These are phyloP conservation scores for Plasmodium yoelii DNA, from an alignment of 169 alveolate genomes.

Conservation along the genomic window DNA sequence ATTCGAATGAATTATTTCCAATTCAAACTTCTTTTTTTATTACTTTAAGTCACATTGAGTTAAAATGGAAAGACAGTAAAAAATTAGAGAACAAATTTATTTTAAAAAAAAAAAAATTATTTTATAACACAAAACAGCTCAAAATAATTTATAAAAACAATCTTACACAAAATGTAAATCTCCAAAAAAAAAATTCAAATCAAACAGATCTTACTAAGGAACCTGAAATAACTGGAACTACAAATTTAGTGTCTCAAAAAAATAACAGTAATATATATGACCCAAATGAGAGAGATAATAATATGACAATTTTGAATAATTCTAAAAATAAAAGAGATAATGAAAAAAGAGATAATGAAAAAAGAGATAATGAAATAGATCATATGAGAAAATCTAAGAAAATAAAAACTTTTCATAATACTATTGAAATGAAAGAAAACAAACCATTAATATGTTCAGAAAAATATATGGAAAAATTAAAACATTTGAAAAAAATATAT, in stretches of 20 bases:
- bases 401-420: neutral
- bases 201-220: neutral
- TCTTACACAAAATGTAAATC: neutral
- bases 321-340: neutral
- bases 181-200: neutral
- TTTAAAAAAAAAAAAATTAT: conserved; percentile 34
- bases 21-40: conserved; percentile 36
- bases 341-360: neutral
- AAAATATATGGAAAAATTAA: neutral
- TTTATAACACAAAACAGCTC: conserved; percentile 32
- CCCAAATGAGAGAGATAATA: neutral
- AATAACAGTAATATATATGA: neutral
- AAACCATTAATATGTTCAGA: neutral
- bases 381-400: neutral
- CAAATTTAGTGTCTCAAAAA: neutral
- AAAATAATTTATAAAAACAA: conserved; percentile 19
- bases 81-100: conserved; percentile 18
- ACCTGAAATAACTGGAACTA: neutral
- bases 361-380: neutral
- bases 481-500: conserved; percentile 16
- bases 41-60: conserved; percentile 20
- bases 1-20: neutral
- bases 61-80: conserved; percentile 25
- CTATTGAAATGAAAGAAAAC: neutral
- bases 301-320: neutral